Evolutionary conservation across 306 rosid genomes (phyloP).

Genomic region (Prunus mume): DNA sequence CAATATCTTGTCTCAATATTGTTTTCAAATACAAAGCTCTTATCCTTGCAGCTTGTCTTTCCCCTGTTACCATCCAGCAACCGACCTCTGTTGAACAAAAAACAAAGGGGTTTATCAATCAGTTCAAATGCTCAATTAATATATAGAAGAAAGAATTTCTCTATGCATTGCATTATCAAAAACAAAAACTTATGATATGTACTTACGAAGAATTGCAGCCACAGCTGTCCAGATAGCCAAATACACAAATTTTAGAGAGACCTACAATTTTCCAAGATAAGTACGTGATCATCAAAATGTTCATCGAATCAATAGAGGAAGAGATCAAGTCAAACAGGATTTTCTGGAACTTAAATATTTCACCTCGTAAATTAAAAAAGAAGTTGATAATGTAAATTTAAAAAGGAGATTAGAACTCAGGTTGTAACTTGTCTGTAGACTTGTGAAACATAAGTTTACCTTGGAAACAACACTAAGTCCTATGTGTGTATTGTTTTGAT

Average conservation of each 20-base stretch:
- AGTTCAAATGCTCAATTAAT: not conserved
- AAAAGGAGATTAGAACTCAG: not conserved
- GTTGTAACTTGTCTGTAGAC: too few species aligned
- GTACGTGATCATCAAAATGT: constrained; percentile 5
- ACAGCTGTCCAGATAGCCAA: constrained; percentile 53
- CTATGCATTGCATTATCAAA: not conserved
- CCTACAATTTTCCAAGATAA: constrained; percentile 39
- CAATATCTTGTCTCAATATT: constrained; percentile 75
- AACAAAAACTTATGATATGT: not conserved
- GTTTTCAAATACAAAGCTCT: constrained; percentile 82
- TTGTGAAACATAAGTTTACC: constrained; percentile 32
- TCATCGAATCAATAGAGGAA: not conserved
- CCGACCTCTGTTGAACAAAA: constrained; percentile 62
- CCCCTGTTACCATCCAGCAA: constrained; percentile 92
- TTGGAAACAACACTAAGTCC: constrained; percentile 49
- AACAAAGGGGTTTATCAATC: constrained; percentile 2
- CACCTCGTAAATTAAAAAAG: not conserved
- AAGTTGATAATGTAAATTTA: not conserved
- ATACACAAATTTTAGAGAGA: constrained; percentile 61
- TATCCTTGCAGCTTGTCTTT: constrained; percentile 87
- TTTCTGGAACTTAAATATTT: not conserved
- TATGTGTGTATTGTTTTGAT: constrained; percentile 35
- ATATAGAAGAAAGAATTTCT: not conserved
- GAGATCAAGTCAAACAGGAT: not conserved
- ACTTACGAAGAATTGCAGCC: constrained; percentile 80